Base-by-base conservation (phyloP, 2,329 filamentous ascomycete species). In the Alternaria sp. region DNA sequence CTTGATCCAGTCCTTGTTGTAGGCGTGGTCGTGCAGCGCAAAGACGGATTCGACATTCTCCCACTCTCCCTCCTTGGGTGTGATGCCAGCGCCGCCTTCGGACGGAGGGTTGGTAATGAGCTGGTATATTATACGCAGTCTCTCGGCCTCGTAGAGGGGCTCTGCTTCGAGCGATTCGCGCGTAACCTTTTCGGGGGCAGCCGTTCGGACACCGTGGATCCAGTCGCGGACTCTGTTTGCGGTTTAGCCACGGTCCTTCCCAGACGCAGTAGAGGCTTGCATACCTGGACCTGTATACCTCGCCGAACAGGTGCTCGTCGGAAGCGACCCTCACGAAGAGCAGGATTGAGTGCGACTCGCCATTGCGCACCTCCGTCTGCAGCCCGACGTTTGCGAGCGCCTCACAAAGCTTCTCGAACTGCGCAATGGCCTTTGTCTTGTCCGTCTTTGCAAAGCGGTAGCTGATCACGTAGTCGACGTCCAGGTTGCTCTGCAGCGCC, bases 401-500 rank as follows among this genome's bases (percentile, higher is more conserved):
- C 73, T 91, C 84, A 72, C 97, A 86, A 44, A 98, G 89, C 75
- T 90, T 89, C 67, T 91, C 88, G 77, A 97, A 97, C 71, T 90
- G 87, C 15, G 89, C 87, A 76, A 91, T 88, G 15, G 94, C 92
- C 77, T 91, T 85, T 43, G 84, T 81, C 71, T 88, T 89, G 71
- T 90, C 92, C 60, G 88, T 86, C 47, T 88, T 84, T 25, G 89
- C 87, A 75, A 95, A 90, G 61, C 90, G 86, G 81, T 92, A 97
- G 75, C 89, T 88, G 66, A 97, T 87, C 61, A 97, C 93, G 85
- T 93, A 97, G 84, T 97, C 94, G 64, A 97, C 92, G 58, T 92
- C 87, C 73, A 90, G 84, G 73, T 90, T 90, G 55, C 83, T 83
- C 67, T 84, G 76, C 63, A 78, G 72, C 54, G 77, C 78, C 62